Evolutionary conservation across 139 green algal species (phyloP), one percentile per base, ranked within the genome.

Genomic region (Coccomyxa sp.): DNA sequence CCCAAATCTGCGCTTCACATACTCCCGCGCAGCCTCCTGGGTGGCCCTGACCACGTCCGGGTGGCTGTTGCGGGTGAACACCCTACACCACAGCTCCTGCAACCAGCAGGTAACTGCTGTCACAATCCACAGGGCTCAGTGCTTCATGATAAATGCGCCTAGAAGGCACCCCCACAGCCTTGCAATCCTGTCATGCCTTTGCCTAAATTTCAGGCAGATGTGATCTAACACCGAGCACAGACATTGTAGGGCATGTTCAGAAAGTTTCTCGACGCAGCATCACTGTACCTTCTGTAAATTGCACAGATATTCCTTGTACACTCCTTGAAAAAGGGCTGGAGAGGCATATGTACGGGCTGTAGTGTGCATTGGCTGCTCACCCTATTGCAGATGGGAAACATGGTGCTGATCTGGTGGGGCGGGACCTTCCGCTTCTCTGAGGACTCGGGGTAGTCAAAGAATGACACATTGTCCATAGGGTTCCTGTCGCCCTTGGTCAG

Each of bases 381-480:
- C 50, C 22, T 22, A 22, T 64, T 64, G 50, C 50, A 64, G 50
- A 64, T 64, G 33, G 64, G n/a, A 29, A 87, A 44, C 84, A 89
- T 84, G 70, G 38, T 68, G 31, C 75, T 79, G 76, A 89, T 83
- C 38, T 88, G 78, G 31, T 88, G 71, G 8, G 79, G 69, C 12
- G 74, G 70, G 50, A 89, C 55, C 75, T 81, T 76, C 50, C 77
- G 41, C 72, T 85, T 87, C 34, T 82, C 38, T 3, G 54, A 79
- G 14, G 72, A 77, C 44, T 85, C 74, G 9, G 79, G 55, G 7
- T 80, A 54, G 58, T 92, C 79, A 69, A 89, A 92, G 79, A 92
- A 92, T 41, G 74, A 84, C 31, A 94, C 89, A 22, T 31, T 73
- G 79, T 91, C 82, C 81, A 95, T 73, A 0, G 90, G 90, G 78